Conservation (phyloP, 1,284 basidiomycete species). For the Apiotrichum akiyoshidainum region DNA sequence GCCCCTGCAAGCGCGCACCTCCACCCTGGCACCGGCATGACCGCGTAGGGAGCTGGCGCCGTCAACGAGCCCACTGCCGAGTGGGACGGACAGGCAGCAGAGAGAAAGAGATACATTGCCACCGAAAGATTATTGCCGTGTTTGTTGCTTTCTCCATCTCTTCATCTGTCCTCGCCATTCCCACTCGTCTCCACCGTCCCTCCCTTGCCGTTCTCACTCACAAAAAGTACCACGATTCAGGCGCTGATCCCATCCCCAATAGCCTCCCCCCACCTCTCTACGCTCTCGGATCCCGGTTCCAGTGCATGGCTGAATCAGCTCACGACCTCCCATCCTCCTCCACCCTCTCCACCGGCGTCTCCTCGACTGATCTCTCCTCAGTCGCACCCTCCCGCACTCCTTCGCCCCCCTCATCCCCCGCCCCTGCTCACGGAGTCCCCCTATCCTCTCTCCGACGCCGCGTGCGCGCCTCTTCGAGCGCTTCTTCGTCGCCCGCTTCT, state of each 20-base stretch:
- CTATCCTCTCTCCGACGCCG: constrained; percentile 6
- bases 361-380: background rate
- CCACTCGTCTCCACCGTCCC: no score
- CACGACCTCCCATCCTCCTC: background rate
- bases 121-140: no score
- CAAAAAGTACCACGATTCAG: no score
- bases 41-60: no score
- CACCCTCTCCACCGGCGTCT: background rate
- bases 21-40: no score
- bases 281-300: background rate
- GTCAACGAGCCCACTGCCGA: no score
- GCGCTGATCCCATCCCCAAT: constrained; percentile 1
- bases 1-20: no score
- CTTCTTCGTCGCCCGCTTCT: background rate
- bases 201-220: no score
- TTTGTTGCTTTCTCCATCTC: no score
- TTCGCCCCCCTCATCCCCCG: background rate
- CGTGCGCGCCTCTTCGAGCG: background rate
- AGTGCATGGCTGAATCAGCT: constrained; percentile 2
- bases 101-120: no score
- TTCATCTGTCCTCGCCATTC: no score
- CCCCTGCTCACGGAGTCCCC: background rate
- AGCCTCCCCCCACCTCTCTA: background rate
- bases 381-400: constrained; percentile 1
- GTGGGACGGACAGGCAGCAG: no score